Evolutionary conservation across 257 asterid species (phyloP), one percentile per base, ranked within the genome.

Genomic region (Solanum pimpinellifolium): DNA sequence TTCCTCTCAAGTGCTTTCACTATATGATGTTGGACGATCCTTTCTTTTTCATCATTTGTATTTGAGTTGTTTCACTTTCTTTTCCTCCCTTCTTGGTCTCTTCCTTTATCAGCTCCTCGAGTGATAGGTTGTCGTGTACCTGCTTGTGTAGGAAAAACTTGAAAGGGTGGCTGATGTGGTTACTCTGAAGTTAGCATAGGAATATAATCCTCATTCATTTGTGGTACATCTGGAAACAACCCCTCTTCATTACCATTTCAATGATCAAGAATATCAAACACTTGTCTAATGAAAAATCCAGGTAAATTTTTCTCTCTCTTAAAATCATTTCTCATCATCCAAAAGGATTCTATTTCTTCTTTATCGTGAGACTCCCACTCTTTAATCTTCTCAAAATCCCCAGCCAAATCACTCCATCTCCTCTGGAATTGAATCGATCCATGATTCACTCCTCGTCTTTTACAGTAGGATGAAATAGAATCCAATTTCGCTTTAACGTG

Each of bases 251-350:
- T 91, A 1, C 72, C 90, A 27, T 77, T 83, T 11, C 78, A 91
- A 66, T 90, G 94, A 80, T 91, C 94, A 4, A 95, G 95, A 60
- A 96, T 94, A 90, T 95, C 98, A 27, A 93, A 96, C 83, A 96
- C 98, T 90, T 96, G 98, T 83, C 93, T 91, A 87, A 95, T 96
- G n/a, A 95, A 95, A 89, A 93, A 93, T 4, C 98, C 97, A 0
- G 97, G 99, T 86, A 95, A 89, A 93, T 94, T 90, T 16, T 91
- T 93, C 90, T 94, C 97, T 84, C 99, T 90, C 89, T 98, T 93
- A 90, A 94, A 87, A 86, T 94, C 99, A 84, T 94, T 95, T 90
- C 98, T 96, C 98, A 94, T 95, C 65, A 93, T 90, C 98, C 98
- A 95, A 88, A 93, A 96, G 85, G 98, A 96, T 86, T 95, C 96